Percentiles rank a stretch among this genome's conserved stretches.
Conservation (phyloP, 257 asterid species). For the Solanum sejunctum region DNA sequence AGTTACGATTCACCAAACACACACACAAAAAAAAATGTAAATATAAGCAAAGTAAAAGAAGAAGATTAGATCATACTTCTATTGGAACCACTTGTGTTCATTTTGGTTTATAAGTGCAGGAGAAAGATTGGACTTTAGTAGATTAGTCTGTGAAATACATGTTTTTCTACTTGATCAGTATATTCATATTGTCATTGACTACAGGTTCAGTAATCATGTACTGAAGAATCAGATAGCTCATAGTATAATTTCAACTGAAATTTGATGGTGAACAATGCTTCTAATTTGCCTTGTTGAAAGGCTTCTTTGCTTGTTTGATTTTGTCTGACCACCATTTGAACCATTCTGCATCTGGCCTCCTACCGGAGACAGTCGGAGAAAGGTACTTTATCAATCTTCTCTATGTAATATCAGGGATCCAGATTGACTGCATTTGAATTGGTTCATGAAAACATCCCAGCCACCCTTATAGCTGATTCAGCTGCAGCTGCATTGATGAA, state of each 20-base stretch:
- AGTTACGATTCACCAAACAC: not conserved
- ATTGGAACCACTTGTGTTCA: not conserved
- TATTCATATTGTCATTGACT: not conserved
- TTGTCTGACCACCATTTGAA: not conserved
- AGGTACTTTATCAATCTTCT: not conserved
- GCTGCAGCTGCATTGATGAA: slow-evolving; percentile 96
- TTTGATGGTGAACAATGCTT: not conserved
- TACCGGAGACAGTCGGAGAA: not conserved
- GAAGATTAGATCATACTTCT: not conserved
- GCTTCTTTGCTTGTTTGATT: not conserved
- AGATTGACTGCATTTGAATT: slow-evolving; percentile 92
- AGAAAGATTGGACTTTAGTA: not conserved
- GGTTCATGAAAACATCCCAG: slow-evolving; percentile 87
- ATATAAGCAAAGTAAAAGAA: not conserved
- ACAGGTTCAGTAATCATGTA: not conserved
- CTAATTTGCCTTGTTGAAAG: not conserved
- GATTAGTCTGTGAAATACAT: not conserved
- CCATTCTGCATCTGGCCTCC: not conserved
- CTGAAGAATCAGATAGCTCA: not conserved
- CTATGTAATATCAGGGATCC: slow-evolving; percentile 49
- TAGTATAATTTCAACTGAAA: not conserved
- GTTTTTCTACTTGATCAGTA: not conserved
- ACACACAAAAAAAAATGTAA: not conserved
- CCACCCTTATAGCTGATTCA: slow-evolving; percentile 88
- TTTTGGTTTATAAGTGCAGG: not conserved